Conservation (phyloP, 1,284 basidiomycete species). For the Ganoderma sp. region DNA sequence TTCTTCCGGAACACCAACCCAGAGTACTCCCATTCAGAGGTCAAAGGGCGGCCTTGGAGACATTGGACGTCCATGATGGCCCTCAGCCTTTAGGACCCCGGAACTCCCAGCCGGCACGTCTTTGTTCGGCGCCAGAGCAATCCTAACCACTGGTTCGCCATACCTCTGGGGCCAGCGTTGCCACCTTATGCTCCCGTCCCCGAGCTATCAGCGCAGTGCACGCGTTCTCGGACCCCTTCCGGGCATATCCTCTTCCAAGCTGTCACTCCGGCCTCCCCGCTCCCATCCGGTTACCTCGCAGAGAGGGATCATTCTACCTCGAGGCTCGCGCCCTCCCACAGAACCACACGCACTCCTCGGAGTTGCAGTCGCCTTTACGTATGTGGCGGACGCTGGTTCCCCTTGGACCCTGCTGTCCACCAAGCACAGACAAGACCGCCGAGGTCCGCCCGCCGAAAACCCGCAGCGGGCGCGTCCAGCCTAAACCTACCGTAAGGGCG, state of each 20-base stretch:
- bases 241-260: conserved; percentile 10
- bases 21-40: background rate
- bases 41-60: background rate
- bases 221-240: background rate
- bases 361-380: conserved; percentile 3
- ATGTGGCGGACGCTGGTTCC: background rate
- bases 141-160: background rate
- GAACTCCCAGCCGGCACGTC: background rate
- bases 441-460: conserved; percentile 25
- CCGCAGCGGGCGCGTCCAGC: conserved; percentile 18
- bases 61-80: background rate
- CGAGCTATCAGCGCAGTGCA: conserved; percentile 6
- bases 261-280: background rate
- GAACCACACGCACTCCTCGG: conserved; percentile 7
- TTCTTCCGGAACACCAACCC: background rate
- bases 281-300: conserved; percentile 2
- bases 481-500: conserved; percentile 13
- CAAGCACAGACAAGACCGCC: conserved; percentile 14
- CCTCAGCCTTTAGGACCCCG: conserved; percentile 6
- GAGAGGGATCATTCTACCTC: conserved; percentile 12
- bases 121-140: background rate
- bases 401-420: conserved; percentile 6
- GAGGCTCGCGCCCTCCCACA: conserved; percentile 16
- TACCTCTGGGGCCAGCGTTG: background rate
- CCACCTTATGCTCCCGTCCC: background rate